phyloP scores from a whole-genome alignment of 768 basidiomycete genomes.

The Fomitopsis serialis region DNA sequence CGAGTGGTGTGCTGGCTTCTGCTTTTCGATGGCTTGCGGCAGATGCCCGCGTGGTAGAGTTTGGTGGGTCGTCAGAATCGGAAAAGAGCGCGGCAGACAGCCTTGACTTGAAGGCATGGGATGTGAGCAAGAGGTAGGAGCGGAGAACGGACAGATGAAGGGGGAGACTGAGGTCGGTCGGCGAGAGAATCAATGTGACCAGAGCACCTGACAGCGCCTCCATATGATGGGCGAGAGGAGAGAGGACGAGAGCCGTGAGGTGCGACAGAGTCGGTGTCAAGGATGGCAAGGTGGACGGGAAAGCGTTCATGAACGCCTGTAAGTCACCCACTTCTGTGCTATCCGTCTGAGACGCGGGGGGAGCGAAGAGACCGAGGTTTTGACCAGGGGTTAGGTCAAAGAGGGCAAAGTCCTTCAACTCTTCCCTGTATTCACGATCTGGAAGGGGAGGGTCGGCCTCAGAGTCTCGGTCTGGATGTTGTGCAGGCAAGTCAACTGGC shows the following conservation, averaged over 20 bases:
- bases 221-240: constrained; percentile 57
- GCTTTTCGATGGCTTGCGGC: not conserved
- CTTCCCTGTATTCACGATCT: not conserved
- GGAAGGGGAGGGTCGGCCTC: not conserved
- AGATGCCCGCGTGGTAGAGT: not conserved
- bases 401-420: not conserved
- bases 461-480: not conserved
- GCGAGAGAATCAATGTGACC: constrained; percentile 59
- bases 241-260: constrained; percentile 58
- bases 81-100: constrained; percentile 73
- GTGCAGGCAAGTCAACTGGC: too few species aligned
- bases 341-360: not conserved
- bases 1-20: not conserved
- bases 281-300: constrained; percentile 55
- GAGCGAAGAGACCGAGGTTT: not conserved
- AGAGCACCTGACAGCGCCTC: constrained; percentile 61
- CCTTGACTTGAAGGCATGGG: constrained; percentile 66
- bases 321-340: constrained; percentile 22
- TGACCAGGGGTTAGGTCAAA: constrained; percentile 14
- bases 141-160: constrained; percentile 65
- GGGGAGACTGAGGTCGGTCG: constrained; percentile 58
- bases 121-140: constrained; percentile 70
- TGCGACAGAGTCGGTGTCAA: constrained; percentile 60
- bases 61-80: constrained; percentile 46
- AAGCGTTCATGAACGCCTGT: constrained; percentile 44